Conservation (phyloP, 2,329 filamentous ascomycete genomes). For the Venturia asperata region DNA sequence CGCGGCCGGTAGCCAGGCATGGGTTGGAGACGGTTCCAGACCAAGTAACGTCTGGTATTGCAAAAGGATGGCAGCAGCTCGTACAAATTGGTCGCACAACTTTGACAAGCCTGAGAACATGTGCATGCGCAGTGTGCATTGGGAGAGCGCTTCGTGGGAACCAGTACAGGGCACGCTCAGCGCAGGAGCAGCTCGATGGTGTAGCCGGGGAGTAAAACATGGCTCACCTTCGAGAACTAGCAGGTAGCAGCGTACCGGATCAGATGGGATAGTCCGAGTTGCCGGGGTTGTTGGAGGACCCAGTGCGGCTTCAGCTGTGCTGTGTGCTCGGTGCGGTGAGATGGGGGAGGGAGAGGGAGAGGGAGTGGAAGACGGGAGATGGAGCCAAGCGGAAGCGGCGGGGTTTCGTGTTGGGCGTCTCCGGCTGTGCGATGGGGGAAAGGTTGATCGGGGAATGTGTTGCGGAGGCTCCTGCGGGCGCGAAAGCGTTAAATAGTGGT, state of each 20-base stretch:
- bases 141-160: background rate
- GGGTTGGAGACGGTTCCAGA: background rate
- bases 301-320: background rate
- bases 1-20: background rate
- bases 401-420: background rate
- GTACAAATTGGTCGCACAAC: constrained; percentile 12
- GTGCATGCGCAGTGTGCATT: constrained; percentile 9
- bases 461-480: background rate
- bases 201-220: background rate
- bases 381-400: background rate
- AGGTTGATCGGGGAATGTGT: background rate
- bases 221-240: constrained; percentile 15
- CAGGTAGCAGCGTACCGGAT: background rate
- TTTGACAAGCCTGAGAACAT: constrained; percentile 4
- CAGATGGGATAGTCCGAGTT: background rate
- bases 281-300: background rate
- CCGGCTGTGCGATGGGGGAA: background rate
- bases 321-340: constrained; percentile 4
- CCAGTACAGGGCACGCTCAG: background rate
- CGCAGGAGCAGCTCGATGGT: constrained; percentile 2
- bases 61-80: constrained; percentile 16
- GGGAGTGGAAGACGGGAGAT: too few relatives aligned
- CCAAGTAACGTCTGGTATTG: constrained; percentile 6
- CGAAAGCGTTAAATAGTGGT: background rate
- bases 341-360: background rate